These are phyloP conservation scores for Epichloe uncinata DNA, from an alignment of 2,329 filamentous ascomycete genomes.

Conservation along the genomic window DNA sequence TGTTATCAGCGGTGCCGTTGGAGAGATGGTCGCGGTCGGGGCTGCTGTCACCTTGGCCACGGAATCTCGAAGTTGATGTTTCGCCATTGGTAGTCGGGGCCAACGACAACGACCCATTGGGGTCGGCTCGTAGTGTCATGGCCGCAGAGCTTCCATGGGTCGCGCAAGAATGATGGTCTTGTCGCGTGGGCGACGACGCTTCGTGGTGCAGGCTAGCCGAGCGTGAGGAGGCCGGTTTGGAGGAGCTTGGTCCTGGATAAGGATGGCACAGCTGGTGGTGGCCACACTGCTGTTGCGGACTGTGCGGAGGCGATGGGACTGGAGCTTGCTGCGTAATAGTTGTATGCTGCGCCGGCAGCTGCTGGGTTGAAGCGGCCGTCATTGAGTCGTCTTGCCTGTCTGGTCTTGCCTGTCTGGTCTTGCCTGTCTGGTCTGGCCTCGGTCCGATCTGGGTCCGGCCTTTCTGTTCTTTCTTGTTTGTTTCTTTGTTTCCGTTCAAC, in stretches of 20 bases:
- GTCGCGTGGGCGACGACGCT: slow-evolving; percentile 13
- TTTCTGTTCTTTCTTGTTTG: background rate
- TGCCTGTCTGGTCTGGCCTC: background rate
- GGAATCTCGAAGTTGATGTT: slow-evolving; percentile 17
- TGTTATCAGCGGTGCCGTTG: slow-evolving; percentile 17
- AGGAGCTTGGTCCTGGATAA: slow-evolving; percentile 12
- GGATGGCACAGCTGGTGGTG: slow-evolving; percentile 3
- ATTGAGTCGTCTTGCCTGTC: background rate
- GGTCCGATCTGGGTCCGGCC: background rate
- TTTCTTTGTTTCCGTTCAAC: background rate
- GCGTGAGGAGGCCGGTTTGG: slow-evolving; percentile 10
- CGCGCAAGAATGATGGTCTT: slow-evolving; percentile 9
- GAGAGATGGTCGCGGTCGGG: slow-evolving; percentile 16
- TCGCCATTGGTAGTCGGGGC: slow-evolving; percentile 17
- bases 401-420: background rate
- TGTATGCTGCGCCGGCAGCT: no score
- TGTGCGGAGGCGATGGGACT: background rate
- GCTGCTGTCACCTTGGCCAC: slow-evolving; percentile 15
- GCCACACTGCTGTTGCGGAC: slow-evolving; percentile 4
- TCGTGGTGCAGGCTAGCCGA: slow-evolving; percentile 7
- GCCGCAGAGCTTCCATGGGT: slow-evolving; percentile 12
- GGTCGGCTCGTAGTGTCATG: slow-evolving; percentile 22
- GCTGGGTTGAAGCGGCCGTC: background rate
- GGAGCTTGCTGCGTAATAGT: background rate
- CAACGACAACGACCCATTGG: slow-evolving; percentile 18